phyloP scores from a whole-genome alignment of 2,329 filamentous ascomycete species.

The Diaporthe longicolla region DNA sequence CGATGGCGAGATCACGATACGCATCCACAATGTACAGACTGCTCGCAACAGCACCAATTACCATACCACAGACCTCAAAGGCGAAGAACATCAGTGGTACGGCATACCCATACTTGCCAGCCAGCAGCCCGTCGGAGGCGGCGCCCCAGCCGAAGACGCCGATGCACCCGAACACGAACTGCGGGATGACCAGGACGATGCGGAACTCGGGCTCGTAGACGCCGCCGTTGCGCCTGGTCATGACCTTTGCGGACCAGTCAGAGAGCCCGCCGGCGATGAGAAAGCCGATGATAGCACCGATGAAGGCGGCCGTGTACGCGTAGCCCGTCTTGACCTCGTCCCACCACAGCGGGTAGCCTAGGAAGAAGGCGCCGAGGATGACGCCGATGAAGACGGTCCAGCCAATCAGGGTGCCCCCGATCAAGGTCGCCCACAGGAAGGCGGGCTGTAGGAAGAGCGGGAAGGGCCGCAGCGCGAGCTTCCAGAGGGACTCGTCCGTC shows the following conservation, averaged over 20 bases:
- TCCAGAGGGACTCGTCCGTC: slow-evolving; percentile 80
- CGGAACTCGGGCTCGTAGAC: slow-evolving; percentile 94
- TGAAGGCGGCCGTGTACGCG: slow-evolving; percentile 86
- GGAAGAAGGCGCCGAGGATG: slow-evolving; percentile 84
- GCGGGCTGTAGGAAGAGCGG: slow-evolving; percentile 88
- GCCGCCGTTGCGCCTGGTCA: slow-evolving; percentile 83
- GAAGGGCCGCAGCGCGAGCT: slow-evolving; percentile 79
- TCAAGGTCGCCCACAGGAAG: slow-evolving; percentile 83
- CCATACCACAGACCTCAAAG: slow-evolving; percentile 89
- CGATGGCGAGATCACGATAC: slow-evolving; percentile 87
- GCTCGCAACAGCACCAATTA: slow-evolving; percentile 88
- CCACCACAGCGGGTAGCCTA: slow-evolving; percentile 86
- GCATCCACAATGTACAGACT: slow-evolving; percentile 94
- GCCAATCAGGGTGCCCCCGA: slow-evolving; percentile 91
- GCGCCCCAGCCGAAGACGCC: slow-evolving; percentile 90
- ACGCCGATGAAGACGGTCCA: slow-evolving; percentile 96
- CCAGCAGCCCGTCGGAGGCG: slow-evolving; percentile 72
- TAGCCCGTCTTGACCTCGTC: slow-evolving; percentile 86
- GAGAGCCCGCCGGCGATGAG: slow-evolving; percentile 79
- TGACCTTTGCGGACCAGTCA: slow-evolving; percentile 77
- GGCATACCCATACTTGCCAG: slow-evolving; percentile 75
- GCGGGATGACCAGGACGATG: slow-evolving; percentile 85
- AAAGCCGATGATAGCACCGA: slow-evolving; percentile 86
- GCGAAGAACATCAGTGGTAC: slow-evolving; percentile 87
- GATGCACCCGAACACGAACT: slow-evolving; percentile 81